Conservation (phyloP, 2,329 filamentous ascomycete species). For the Pseudopyricularia javanii region DNA sequence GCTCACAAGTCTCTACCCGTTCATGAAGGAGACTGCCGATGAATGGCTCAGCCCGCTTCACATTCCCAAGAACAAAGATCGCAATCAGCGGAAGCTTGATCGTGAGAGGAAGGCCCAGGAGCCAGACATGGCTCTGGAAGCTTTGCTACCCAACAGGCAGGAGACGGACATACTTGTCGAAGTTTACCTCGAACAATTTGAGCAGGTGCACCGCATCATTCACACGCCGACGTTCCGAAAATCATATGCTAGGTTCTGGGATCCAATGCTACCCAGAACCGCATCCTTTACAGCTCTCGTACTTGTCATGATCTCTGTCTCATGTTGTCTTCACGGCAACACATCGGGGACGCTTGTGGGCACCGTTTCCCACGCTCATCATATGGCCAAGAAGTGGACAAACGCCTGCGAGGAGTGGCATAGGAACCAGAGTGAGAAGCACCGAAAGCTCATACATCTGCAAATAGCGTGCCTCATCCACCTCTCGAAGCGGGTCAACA, state of each 20-base stretch:
- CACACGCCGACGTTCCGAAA: slow-evolving; percentile 45
- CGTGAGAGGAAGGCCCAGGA: slow-evolving; percentile 35
- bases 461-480: slow-evolving; percentile 48
- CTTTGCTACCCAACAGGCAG: slow-evolving; percentile 23
- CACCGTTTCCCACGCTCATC: slow-evolving; percentile 43
- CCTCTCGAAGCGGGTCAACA: slow-evolving; percentile 48
- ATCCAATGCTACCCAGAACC: slow-evolving; percentile 26
- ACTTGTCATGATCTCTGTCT: slow-evolving; percentile 47
- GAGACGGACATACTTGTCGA: slow-evolving; percentile 19
- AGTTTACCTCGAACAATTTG: slow-evolving; percentile 23
- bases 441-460: slow-evolving; percentile 47
- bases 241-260: slow-evolving; percentile 45
- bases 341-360: slow-evolving; percentile 41
- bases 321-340: slow-evolving; percentile 43
- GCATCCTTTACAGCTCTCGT: slow-evolving; percentile 45
- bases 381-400: slow-evolving; percentile 43
- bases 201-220: slow-evolving; percentile 32
- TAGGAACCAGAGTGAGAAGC: slow-evolving; percentile 45
- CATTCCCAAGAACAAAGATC: slow-evolving; percentile 40
- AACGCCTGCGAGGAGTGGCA: slow-evolving; percentile 42
- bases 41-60: slow-evolving; percentile 48
- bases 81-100: slow-evolving; percentile 37
- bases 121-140: slow-evolving; percentile 36
- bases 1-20: slow-evolving; percentile 43
- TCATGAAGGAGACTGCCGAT: slow-evolving; percentile 50